phyloP scores from a whole-genome alignment of 352 stramenopile species.

The Phytophthora idaei region DNA sequence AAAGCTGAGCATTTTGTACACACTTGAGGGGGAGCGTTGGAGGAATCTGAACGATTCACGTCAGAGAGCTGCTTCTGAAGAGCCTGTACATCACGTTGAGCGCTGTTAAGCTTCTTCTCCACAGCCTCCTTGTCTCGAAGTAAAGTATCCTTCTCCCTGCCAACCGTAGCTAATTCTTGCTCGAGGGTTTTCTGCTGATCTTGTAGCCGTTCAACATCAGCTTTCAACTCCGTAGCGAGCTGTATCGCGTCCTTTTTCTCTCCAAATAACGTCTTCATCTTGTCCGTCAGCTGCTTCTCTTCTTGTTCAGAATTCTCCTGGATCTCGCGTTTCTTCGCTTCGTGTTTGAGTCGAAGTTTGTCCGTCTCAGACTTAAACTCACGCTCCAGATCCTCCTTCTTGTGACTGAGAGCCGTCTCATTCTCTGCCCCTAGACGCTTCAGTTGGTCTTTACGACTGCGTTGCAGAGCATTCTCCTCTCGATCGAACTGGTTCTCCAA shows the following conservation, averaged over 20 bases:
- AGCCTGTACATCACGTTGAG: constrained; percentile 12
- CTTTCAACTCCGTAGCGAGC: constrained; percentile 34
- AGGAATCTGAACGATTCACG: constrained; percentile 1
- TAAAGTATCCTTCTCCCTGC: constrained; percentile 21
- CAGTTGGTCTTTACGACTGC: constrained; percentile 67
- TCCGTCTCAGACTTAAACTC: constrained; percentile 54
- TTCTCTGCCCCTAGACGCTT: constrained; percentile 64
- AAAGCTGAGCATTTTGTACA: constrained; percentile 19
- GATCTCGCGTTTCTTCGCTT: constrained; percentile 52
- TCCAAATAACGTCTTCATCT: constrained; percentile 35
- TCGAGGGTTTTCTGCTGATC: constrained; percentile 24
- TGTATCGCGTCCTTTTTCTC: constrained; percentile 31
- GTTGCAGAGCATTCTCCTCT: constrained; percentile 57
- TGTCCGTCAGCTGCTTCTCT: constrained; percentile 39
- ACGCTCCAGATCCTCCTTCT: constrained; percentile 66
- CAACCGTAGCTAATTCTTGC: constrained; percentile 21
- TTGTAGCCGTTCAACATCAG: constrained; percentile 32
- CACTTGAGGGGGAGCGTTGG: constrained; percentile 1
- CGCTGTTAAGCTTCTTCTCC: constrained; percentile 12
- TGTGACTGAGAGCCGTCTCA: constrained; percentile 46
- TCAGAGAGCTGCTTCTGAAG: constrained; percentile 19
- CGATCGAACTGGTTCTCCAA: constrained; percentile 74
- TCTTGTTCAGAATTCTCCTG: constrained; percentile 44
- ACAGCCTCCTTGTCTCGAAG: constrained; percentile 20
- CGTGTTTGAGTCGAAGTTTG: constrained; percentile 45